Evolutionary conservation across 2,329 filamentous ascomycete species (phyloP), one percentile per base, ranked within the genome.

Genomic region (Hirsutella rhossiliensis): DNA sequence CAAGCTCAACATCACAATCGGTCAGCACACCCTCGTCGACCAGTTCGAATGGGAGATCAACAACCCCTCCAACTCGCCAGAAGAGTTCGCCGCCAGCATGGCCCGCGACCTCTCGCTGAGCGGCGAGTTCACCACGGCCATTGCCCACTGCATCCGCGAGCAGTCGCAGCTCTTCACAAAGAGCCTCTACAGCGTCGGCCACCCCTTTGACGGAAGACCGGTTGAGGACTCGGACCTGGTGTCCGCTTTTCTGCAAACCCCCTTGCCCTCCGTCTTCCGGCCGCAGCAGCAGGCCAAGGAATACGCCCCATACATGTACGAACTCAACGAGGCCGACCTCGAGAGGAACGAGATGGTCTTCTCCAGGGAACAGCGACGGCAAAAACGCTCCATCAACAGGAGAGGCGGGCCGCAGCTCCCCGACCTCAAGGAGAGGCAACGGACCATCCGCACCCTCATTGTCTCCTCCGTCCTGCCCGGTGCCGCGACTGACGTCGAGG

Each of bases 1-100:
- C 64, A 97, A 96, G 64, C 73, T 98, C 42, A 96, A 97, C 64
- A 95, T 98, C 57, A 97, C 92, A 7, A 96, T 98, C 57, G 92
- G 90, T 36, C 84, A 87, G 50, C 87, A 94, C 58, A 97, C 89
- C 0, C 72, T 98, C 23, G 83, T 96, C 31, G 92, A 98, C 57
- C 92, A 97, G 60, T 97, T 98, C 49, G 92, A 98, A 64, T 98
- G 92, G 92, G 92, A 98, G 55, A 88, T 97, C 60, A 97, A 97
- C 64, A 94, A 95, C 60, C 84, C 89, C 0, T 69, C 83, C 44
- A 98, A 98, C 62, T 94, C 85, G 0, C 88, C 92, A 3, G 92
- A 98, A 64, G 87, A 94, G 46, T 98, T 98, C 61, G 92, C 92
- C 23, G 72, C 78, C 48, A 82, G 82, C 59, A 94, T 97, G 87